A percentile compares a stretch with the other conserved stretches of the same genome.
These are phyloP conservation scores for Gastrolobium villosum DNA, from an alignment of 306 rosid genomes.

Conservation along the genomic window DNA sequence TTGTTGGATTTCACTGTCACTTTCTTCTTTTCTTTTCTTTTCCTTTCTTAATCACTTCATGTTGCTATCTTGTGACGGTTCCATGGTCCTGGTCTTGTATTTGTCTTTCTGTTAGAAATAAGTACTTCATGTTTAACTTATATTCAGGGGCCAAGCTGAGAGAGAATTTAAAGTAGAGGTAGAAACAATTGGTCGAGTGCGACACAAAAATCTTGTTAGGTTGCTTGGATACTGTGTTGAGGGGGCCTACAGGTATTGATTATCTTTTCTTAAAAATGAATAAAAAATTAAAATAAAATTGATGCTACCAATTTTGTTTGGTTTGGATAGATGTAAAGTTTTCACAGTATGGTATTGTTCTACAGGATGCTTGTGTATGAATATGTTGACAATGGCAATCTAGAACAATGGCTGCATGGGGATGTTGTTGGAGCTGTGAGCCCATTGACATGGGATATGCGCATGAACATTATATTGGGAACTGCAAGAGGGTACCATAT, in stretches of 20 bases:
- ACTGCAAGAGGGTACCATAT: slow-evolving; percentile 89
- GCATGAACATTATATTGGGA: slow-evolving; percentile 85
- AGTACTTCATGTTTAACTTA: slow-evolving; percentile 40
- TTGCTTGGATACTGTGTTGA: slow-evolving; percentile 97
- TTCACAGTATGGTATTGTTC: slow-evolving; percentile 42
- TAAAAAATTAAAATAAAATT: not conserved
- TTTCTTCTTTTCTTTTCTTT: not conserved
- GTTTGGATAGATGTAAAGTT: slow-evolving; percentile 38
- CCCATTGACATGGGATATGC: slow-evolving; percentile 92
- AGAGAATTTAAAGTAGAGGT: slow-evolving; percentile 97
- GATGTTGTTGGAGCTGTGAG: slow-evolving; percentile 92
- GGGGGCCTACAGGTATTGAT: slow-evolving; percentile 89
- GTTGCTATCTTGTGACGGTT: slow-evolving; percentile 36
- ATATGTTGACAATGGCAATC: slow-evolving; percentile 89
- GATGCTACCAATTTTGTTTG: slow-evolving; percentile 21
- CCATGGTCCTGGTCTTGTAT: slow-evolving; percentile 36
- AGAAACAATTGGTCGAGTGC: slow-evolving; percentile 93
- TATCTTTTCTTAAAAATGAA: not conserved
- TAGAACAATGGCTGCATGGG: slow-evolving; percentile 98
- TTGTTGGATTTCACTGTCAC: slow-evolving; percentile 24
- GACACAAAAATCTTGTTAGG: slow-evolving; percentile 97
- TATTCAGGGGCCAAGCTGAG: slow-evolving; percentile 96
- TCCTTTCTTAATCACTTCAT: slow-evolving; percentile 20
- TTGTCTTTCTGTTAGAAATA: slow-evolving; percentile 33
- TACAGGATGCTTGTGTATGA: slow-evolving; percentile 98